Evolutionary conservation across 106 monocot genomes (phyloP).

Genomic region (Dendrobium officinale): DNA sequence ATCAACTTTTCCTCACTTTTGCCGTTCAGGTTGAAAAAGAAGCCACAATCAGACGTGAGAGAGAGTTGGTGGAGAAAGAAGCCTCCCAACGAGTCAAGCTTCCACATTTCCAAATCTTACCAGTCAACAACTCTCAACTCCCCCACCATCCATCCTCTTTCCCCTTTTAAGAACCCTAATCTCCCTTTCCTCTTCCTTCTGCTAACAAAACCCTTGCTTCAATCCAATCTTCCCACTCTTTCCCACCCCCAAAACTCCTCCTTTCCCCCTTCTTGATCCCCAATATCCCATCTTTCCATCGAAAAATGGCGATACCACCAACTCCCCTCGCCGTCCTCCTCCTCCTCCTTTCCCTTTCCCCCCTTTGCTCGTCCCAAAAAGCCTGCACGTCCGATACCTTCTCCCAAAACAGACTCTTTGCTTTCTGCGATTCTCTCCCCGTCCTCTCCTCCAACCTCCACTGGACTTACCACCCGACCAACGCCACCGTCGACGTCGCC

Average conservation of each 20-base stretch:
- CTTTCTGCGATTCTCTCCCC: constrained; percentile 31
- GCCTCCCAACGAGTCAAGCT: neutral
- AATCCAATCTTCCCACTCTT: neutral
- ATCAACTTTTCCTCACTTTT: too few relatives aligned
- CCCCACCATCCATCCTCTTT: neutral
- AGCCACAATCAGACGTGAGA: neutral
- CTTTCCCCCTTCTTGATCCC: neutral
- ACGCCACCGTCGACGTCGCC: constrained; percentile 55
- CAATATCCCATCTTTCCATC: neutral
- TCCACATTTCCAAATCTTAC: neutral
- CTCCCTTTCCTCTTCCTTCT: neutral
- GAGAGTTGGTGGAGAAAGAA: constrained; percentile 5
- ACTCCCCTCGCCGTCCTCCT: neutral
- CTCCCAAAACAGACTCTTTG: constrained; percentile 26
- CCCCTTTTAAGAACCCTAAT: neutral
- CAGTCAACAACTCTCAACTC: constrained; percentile 8
- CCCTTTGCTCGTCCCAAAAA: constrained; percentile 16
- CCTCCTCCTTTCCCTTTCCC: neutral
- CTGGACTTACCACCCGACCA: constrained; percentile 57
- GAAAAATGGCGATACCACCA: neutral
- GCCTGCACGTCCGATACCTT: constrained; percentile 19
- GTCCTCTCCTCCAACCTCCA: constrained; percentile 45
- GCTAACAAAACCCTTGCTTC: neutral
- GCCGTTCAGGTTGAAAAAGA: neutral
- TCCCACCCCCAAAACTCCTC: neutral